Evolutionary conservation across 148 eudicot genomes (phyloP).

Genomic region (Vaccinium myrtillus): DNA sequence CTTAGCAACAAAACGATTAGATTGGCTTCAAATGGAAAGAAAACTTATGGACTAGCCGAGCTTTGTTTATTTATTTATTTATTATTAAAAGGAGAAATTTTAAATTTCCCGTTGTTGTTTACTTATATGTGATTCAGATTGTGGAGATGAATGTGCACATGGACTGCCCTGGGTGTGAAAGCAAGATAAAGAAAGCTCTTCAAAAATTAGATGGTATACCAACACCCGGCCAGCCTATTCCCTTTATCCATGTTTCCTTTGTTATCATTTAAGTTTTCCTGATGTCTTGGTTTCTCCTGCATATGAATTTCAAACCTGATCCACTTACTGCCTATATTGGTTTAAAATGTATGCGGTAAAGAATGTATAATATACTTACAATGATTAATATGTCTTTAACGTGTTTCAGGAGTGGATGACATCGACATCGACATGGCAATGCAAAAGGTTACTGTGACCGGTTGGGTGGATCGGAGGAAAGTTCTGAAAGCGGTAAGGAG

Average conservation of each 20-base stretch:
- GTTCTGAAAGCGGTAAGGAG: constrained; percentile 49
- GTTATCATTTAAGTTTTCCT: too few species aligned
- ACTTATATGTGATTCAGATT: constrained; percentile 31
- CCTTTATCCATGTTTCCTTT: background rate
- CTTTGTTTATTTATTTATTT: too few species aligned
- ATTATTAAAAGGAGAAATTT: too few species aligned
- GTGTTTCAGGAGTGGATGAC: constrained; percentile 46
- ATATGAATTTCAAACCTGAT: too few species aligned
- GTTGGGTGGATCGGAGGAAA: constrained; percentile 45
- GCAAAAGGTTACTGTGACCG: constrained; percentile 70
- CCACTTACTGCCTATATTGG: too few species aligned
- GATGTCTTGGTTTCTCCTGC: too few species aligned
- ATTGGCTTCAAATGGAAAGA: background rate
- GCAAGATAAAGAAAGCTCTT: constrained; percentile 58
- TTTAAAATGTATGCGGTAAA: too few species aligned
- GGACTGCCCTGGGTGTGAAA: constrained; percentile 68
- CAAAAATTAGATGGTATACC: constrained; percentile 47
- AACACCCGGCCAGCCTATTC: background rate
- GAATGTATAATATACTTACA: too few species aligned
- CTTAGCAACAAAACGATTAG: background rate
- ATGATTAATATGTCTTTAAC: background rate
- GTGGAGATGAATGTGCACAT: constrained; percentile 68
- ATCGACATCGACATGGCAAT: constrained; percentile 54
- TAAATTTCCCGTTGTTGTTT: background rate
- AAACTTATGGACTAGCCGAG: background rate